A percentile compares a stretch with the other conserved stretches of the same genome.
Conservation (phyloP, 345 rosid species). For the Sisymbrium altissimum region DNA sequence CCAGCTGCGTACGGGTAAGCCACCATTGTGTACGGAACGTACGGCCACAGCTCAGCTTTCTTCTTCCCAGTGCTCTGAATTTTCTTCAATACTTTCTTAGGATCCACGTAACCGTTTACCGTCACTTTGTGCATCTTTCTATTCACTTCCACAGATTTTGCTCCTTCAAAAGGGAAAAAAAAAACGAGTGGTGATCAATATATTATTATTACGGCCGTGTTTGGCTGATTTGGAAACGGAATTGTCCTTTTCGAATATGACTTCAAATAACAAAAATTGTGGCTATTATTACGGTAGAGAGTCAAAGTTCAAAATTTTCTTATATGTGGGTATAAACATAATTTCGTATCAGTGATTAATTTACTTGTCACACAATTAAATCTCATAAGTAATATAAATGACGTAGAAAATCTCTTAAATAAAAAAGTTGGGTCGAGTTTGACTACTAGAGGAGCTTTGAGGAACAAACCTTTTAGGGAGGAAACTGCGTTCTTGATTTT, state of each 20-base stretch:
- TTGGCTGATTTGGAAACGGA: background rate
- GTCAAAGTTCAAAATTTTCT: background rate
- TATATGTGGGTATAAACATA: slow-evolving; percentile 2
- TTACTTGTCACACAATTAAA: background rate
- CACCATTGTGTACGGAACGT: slow-evolving; percentile 37
- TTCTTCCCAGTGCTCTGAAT: slow-evolving; percentile 32
- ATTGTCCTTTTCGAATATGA: background rate
- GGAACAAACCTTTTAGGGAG: slow-evolving; percentile 39
- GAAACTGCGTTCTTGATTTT: slow-evolving; percentile 47
- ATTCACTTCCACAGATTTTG: slow-evolving; percentile 33
- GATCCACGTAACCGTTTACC: slow-evolving; percentile 36
- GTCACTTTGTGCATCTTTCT: slow-evolving; percentile 35
- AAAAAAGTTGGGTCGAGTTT: background rate
- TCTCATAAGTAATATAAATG: background rate
- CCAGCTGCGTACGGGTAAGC: slow-evolving; percentile 36
- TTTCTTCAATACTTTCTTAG: slow-evolving; percentile 28
- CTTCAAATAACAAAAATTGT: background rate
- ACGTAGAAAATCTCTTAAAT: background rate
- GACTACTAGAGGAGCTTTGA: background rate
- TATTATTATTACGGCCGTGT: background rate
- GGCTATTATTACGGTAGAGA: background rate
- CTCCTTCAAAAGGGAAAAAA: slow-evolving; percentile 19
- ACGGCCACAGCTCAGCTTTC: slow-evolving; percentile 39
- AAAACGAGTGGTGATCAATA: background rate
- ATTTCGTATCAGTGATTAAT: slow-evolving; percentile 12